A percentile compares a stretch with the other conserved stretches of the same genome.
Conservation (phyloP, 2,329 filamentous ascomycete genomes). For the Fusarium sp. region DNA sequence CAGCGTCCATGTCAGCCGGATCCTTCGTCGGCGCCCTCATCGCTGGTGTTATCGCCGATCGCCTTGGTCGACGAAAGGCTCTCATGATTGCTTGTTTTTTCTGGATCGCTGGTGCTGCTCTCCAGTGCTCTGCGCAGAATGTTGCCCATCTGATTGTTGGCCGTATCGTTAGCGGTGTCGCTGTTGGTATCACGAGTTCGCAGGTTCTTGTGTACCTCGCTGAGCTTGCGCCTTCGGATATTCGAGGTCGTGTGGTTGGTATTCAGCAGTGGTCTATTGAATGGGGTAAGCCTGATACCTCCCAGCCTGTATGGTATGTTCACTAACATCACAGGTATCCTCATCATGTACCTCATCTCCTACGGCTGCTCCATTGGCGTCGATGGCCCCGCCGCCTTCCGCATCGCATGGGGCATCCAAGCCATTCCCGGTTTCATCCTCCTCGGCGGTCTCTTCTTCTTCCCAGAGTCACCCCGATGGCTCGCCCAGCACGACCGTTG, state of each 20-base stretch:
- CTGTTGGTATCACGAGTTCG: constrained; percentile 75
- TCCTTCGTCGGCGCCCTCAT: constrained; percentile 62
- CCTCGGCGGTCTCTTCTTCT: constrained; percentile 69
- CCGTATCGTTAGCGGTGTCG: constrained; percentile 73
- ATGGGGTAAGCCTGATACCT: constrained; percentile 53
- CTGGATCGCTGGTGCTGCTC: constrained; percentile 70
- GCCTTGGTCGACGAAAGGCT: constrained; percentile 59
- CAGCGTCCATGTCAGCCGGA: constrained; percentile 63
- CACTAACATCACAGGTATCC: constrained; percentile 64
- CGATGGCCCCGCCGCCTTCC: constrained; percentile 68
- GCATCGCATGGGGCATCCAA: constrained; percentile 75
- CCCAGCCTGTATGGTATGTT: accelerated
- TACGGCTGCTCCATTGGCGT: constrained; percentile 71
- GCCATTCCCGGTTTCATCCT: constrained; percentile 72
- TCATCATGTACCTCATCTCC: constrained; percentile 78
- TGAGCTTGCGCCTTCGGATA: constrained; percentile 70
- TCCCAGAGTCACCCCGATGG: constrained; percentile 74
- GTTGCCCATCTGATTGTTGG: constrained; percentile 67
- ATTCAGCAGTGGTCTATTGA: constrained; percentile 83
- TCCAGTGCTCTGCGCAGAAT: constrained; percentile 71
- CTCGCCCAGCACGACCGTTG: constrained; percentile 72
- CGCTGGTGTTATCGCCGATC: constrained; percentile 63
- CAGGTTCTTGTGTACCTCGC: constrained; percentile 78
- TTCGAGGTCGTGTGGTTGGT: constrained; percentile 75
- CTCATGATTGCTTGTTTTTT: constrained; percentile 61